phyloP scores from a whole-genome alignment of 2,329 filamentous ascomycete genomes.

The Aspergillus oerlinghausenensis region DNA sequence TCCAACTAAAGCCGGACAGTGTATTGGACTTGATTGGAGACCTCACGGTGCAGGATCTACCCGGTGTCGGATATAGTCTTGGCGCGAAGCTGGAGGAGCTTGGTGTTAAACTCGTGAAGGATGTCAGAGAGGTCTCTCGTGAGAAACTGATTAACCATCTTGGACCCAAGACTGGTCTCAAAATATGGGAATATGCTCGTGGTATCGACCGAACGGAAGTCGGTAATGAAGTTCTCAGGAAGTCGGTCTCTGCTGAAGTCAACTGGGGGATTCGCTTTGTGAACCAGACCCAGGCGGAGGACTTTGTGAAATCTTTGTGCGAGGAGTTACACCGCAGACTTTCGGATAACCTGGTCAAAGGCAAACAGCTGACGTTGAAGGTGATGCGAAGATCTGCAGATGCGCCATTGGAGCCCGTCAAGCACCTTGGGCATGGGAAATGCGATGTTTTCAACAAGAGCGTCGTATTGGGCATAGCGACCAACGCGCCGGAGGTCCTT shows the following conservation, averaged over 20 bases:
- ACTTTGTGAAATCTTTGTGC: conserved; percentile 81
- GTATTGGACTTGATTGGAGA: conserved; percentile 71
- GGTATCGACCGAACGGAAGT: conserved; percentile 85
- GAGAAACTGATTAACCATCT: conserved; percentile 69
- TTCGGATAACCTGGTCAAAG: conserved; percentile 77
- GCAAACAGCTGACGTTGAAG: conserved; percentile 85
- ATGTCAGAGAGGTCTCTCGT: conserved; percentile 71
- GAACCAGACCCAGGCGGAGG: conserved; percentile 85
- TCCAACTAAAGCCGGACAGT: conserved; percentile 78
- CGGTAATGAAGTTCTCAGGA: conserved; percentile 77
- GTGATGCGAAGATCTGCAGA: conserved; percentile 84
- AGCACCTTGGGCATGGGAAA: conserved; percentile 90
- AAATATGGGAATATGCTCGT: conserved; percentile 81
- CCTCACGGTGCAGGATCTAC: conserved; percentile 74
- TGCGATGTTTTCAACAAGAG: conserved; percentile 95
- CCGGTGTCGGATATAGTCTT: conserved; percentile 89
- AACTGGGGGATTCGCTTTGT: conserved; percentile 98
- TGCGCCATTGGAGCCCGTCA: conserved; percentile 84
- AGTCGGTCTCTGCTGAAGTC: conserved; percentile 94
- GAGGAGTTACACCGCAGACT: conserved; percentile 78
- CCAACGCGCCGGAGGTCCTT: conserved; percentile 66
- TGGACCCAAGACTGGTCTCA: conserved; percentile 89
- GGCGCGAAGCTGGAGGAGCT: conserved; percentile 83
- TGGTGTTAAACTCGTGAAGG: conserved; percentile 74
- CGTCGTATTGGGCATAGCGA: conserved; percentile 73